These are phyloP conservation scores for Dorcoceras hygrometricum DNA, from an alignment of 257 asterid species.

Conservation along the genomic window DNA sequence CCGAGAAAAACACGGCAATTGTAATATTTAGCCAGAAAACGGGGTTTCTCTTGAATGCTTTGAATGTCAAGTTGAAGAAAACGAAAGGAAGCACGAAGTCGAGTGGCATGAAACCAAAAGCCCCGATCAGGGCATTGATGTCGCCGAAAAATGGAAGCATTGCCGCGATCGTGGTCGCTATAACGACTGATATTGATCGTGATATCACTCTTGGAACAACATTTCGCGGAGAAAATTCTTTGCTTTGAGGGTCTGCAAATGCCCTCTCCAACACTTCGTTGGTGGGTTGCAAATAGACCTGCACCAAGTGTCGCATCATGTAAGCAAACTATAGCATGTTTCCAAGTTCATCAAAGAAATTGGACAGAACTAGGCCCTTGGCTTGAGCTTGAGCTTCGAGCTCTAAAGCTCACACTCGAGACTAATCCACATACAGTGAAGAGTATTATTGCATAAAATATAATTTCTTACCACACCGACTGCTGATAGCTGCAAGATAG, in stretches of 20 bases:
- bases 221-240: constrained; percentile 64
- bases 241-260: constrained; percentile 56
- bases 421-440: too few relatives aligned
- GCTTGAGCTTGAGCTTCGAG: too few relatives aligned
- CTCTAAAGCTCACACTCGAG: too few relatives aligned
- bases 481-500: constrained; percentile 82
- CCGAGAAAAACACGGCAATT: constrained; percentile 60
- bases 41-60: constrained; percentile 52
- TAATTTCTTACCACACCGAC: constrained; percentile 73
- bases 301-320: constrained; percentile 2
- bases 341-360: too few relatives aligned
- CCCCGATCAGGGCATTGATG: constrained; percentile 72
- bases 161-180: constrained; percentile 69
- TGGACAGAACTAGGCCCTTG: too few relatives aligned
- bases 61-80: constrained; percentile 81
- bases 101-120: constrained; percentile 88
- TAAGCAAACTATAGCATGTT: too few relatives aligned
- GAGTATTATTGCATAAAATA: neutral
- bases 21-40: constrained; percentile 56
- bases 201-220: constrained; percentile 61
- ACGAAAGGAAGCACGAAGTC: constrained; percentile 81
- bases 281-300: constrained; percentile 93
- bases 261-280: constrained; percentile 72
- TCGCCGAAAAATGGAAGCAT: constrained; percentile 95
- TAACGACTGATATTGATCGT: constrained; percentile 57